Evolutionary conservation across 2,329 filamentous ascomycete species (phyloP), one percentile per base, ranked within the genome.

Genomic region (Coleophoma crateriformis): DNA sequence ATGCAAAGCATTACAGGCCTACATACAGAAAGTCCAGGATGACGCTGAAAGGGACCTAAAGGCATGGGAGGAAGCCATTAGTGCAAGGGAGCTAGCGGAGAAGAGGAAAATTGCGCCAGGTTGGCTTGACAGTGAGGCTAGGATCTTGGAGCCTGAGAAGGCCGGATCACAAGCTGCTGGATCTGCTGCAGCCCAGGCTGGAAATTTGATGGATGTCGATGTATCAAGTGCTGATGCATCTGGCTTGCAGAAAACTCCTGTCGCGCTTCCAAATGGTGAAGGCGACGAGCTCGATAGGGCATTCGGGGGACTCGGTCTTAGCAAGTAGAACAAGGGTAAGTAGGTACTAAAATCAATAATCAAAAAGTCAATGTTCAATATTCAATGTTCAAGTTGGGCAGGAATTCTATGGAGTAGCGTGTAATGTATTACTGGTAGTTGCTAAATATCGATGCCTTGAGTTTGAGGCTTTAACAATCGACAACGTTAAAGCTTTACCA

Each of bases 91-190:
- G 54, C 71, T 91, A 53, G 85, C 85, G 4, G 87, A 91, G 78
- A 92, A 90, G 76, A 75, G 89, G 57, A 74, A 87, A 48, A 78
- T 90, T 15, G 88, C 88, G 11, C 88, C 88, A 0, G 88, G 88
- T 0, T 94, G 87, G 85, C 69, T 92, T 58, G 88, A 92, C 60
- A 87, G 85, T 58, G 84, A 88, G 49, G 78, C 80, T 46, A 73
- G 82, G 47, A 69, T 92, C 44, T 66, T 92, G 46, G 78, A 87
- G 67, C 88, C 88, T 0, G 81, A 86, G 68, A 77, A 35, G 39
- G 33, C 47, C 22, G 50, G 43, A 46, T 33, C 50, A 48, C 33
- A 54, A 8, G 47, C 49, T 41, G 45, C 48, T 32, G 32, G 39
- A 17, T 32, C 32, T 48, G 10, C 35, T 10, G 34, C 20, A 27